Evolutionary conservation across 208 protist genomes (phyloP), one percentile per base, ranked within the genome.

Genomic region (Leishmania gerbilli): DNA sequence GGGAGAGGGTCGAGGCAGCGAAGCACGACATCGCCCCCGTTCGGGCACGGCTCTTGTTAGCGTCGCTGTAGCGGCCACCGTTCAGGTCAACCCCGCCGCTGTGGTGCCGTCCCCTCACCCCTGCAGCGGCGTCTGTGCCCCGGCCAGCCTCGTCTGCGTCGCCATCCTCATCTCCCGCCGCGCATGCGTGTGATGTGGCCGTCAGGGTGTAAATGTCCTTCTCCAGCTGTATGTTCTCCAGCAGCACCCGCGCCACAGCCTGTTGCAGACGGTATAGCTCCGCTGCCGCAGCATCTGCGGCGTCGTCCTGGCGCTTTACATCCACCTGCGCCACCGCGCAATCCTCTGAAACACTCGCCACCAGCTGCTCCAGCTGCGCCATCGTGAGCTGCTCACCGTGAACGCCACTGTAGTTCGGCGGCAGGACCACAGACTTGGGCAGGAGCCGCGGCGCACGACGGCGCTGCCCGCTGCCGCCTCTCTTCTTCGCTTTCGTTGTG

Each of bases 211-310:
- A 17, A 37, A 86, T 90, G 49, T 83, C 83, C 19, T 58, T 80
- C 84, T 96, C 92, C 34, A 96, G 86, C 58, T 76, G 81, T 34
- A 92, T 82, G 71, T 93, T 96, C 45, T 83, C 79, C n/a, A 90
- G 45, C 60, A 93, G 65, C 67, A 92, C 77, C 3, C 79, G 77
- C 8, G 83, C 85, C 1, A 89, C 83, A 6, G 77, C 77, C 75
- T 80, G 87, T 71, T 89, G 83, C 53, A 93, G 82, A 17, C 74
- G 62, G 21, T 87, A 85, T 40, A 94, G 82, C 56, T 83, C 79
- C 55, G 56, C 75, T n/a, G 85, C 88, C 6, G 90, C 71, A 9
- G 47, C 62, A 37, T 79, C 72, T 2, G 62, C 80, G 79, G 53
- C 62, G 37, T 64, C 49, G 78, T 82, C 84, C 71, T 68, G 90